phyloP scores from a whole-genome alignment of 179 eudicot genomes.

The Silene coronaria region DNA sequence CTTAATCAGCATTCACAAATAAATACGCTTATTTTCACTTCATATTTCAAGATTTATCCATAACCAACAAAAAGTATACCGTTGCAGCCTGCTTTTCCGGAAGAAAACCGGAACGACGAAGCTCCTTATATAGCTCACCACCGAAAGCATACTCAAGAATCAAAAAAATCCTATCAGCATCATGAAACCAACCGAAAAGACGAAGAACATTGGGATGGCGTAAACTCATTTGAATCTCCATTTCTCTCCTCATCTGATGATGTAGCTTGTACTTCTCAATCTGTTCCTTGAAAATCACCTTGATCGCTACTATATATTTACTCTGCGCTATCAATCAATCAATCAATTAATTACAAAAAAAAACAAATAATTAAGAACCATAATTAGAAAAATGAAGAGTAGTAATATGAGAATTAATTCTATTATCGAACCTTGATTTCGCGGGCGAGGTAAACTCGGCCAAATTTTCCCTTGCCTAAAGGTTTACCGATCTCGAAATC shows the following conservation, averaged over 20 bases:
- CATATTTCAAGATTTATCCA: neutral
- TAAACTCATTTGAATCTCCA: constrained; percentile 77
- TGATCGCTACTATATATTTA: constrained; percentile 76
- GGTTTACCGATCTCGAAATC: constrained; percentile 92
- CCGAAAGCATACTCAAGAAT: constrained; percentile 76
- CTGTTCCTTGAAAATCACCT: constrained; percentile 88
- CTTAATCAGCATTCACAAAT: neutral
- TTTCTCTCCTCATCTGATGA: constrained; percentile 75
- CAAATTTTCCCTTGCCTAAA: constrained; percentile 86
- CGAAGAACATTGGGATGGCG: constrained; percentile 75
- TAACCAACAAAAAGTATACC: constrained; percentile 24
- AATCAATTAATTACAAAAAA: neutral
- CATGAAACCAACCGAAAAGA: constrained; percentile 85
- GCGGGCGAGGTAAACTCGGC: constrained; percentile 85
- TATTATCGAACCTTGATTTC: constrained; percentile 49
- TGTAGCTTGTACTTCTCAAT: constrained; percentile 64
- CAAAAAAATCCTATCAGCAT: constrained; percentile 56
- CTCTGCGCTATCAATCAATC: constrained; percentile 33
- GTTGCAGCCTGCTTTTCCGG: constrained; percentile 74
- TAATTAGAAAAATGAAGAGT: neutral
- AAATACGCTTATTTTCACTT: neutral
- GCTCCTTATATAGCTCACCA: constrained; percentile 73
- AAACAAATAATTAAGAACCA: neutral
- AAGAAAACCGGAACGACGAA: constrained; percentile 43
- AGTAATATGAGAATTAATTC: neutral